These are phyloP conservation scores for Lipomyces sp. DNA, from an alignment of 805 yeast genomes.

Conservation along the genomic window DNA sequence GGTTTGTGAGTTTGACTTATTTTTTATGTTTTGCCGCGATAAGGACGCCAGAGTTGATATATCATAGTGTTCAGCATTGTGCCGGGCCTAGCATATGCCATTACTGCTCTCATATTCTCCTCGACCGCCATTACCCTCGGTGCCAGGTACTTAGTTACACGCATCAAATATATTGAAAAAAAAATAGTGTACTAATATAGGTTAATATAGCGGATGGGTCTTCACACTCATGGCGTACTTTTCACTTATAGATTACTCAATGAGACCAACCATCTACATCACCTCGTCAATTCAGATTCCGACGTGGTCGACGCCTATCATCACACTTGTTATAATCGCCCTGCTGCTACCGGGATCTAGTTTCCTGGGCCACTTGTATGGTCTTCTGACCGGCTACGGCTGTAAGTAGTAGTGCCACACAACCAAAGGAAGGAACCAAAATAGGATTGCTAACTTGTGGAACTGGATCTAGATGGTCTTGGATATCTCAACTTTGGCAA, in stretches of 20 bases:
- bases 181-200: neutral
- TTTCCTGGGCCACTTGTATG: constrained; percentile 32
- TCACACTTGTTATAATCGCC: constrained; percentile 30
- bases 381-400: constrained; percentile 30
- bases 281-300: constrained; percentile 31
- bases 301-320: constrained; percentile 33
- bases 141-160: constrained; percentile 8
- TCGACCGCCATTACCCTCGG: constrained; percentile 22
- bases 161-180: neutral
- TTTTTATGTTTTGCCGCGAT: neutral
- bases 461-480: constrained; percentile 17
- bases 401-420: constrained; percentile 8
- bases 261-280: constrained; percentile 30
- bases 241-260: constrained; percentile 29
- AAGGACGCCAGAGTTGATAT: neutral
- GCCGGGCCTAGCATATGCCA: constrained; percentile 33
- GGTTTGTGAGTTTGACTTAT: constrained; percentile 15
- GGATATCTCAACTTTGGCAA: constrained; percentile 30
- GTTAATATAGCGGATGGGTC: constrained; percentile 29
- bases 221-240: constrained; percentile 36
- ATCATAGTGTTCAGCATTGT: constrained; percentile 22
- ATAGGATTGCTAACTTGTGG: neutral
- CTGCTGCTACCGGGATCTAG: constrained; percentile 34
- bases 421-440: neutral
- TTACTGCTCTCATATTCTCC: constrained; percentile 13